phyloP scores from a whole-genome alignment of 176 grass and related monocot genomes.

The Avena eriantha region DNA sequence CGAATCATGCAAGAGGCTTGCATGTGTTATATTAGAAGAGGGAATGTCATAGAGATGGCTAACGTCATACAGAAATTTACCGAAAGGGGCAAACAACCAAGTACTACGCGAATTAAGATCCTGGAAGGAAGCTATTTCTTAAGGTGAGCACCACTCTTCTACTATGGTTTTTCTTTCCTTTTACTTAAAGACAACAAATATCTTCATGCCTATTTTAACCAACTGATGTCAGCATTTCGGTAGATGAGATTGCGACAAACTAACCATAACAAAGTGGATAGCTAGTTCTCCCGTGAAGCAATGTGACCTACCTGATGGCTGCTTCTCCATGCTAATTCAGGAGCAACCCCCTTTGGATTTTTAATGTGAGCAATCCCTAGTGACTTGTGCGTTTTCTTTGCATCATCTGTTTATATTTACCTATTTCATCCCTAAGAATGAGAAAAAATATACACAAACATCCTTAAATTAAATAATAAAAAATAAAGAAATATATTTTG shows the following conservation, averaged over 20 bases:
- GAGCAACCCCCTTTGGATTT: not conserved
- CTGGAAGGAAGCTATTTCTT: no score
- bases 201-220: not conserved
- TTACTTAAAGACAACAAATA: slow-evolving; percentile 14
- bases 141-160: not conserved
- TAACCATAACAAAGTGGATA: slow-evolving; percentile 8
- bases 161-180: not conserved
- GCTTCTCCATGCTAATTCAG: slow-evolving; percentile 30
- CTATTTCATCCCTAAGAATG: no score
- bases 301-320: not conserved
- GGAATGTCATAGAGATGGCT: no score
- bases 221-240: slow-evolving; percentile 11
- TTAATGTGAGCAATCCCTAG: not conserved
- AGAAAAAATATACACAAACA: no score
- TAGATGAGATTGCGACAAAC: slow-evolving; percentile 39
- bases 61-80: no score
- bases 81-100: no score
- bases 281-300: slow-evolving; percentile 16
- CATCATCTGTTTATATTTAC: not conserved
- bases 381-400: not conserved
- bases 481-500: no score
- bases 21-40: no score
- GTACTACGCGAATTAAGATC: no score
- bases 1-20: no score
- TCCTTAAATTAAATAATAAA: no score